Evolutionary conservation across 257 asterid species (phyloP).

Genomic region (Paulownia fortunei): DNA sequence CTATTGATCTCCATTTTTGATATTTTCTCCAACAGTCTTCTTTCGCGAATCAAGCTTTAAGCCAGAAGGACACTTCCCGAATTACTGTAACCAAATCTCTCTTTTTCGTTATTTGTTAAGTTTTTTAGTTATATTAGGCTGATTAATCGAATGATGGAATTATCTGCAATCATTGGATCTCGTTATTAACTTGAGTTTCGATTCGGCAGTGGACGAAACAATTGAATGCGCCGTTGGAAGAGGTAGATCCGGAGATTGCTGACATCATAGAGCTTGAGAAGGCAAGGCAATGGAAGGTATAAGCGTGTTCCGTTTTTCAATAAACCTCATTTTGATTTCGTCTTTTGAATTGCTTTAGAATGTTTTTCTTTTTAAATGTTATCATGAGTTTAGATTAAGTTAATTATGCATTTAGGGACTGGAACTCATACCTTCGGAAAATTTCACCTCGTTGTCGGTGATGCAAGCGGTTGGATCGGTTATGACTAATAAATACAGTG

Average conservation of each 20-base stretch:
- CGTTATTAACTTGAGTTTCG: conserved; percentile 24
- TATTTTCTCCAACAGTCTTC: conserved; percentile 57
- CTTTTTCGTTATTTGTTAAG: not conserved
- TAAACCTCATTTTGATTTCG: not conserved
- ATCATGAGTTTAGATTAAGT: conserved; percentile 12
- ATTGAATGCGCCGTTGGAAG: conserved; percentile 77
- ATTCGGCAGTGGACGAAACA: conserved; percentile 77
- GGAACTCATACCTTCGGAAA: conserved; percentile 94
- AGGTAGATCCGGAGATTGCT: conserved; percentile 85
- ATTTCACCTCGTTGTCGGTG: conserved; percentile 90
- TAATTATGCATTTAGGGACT: conserved; percentile 58
- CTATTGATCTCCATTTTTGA: conserved; percentile 13
- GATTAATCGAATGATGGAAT: not conserved
- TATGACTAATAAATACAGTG: conserved; percentile 96
- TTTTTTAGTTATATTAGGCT: not conserved
- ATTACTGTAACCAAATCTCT: conserved; percentile 51
- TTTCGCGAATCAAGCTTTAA: conserved; percentile 59
- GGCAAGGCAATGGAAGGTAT: conserved; percentile 97
- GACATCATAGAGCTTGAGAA: conserved; percentile 93
- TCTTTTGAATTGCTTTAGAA: not conserved
- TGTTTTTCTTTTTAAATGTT: not conserved
- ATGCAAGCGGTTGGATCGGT: conserved; percentile 99
- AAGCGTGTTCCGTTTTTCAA: not conserved
- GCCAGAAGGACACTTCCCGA: conserved; percentile 55
- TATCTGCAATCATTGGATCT: conserved; percentile 38